Percentiles rank a stretch among this genome's conserved stretches.
These are phyloP conservation scores for Echium plantagineum DNA, from an alignment of 257 asterid species.

Conservation along the genomic window DNA sequence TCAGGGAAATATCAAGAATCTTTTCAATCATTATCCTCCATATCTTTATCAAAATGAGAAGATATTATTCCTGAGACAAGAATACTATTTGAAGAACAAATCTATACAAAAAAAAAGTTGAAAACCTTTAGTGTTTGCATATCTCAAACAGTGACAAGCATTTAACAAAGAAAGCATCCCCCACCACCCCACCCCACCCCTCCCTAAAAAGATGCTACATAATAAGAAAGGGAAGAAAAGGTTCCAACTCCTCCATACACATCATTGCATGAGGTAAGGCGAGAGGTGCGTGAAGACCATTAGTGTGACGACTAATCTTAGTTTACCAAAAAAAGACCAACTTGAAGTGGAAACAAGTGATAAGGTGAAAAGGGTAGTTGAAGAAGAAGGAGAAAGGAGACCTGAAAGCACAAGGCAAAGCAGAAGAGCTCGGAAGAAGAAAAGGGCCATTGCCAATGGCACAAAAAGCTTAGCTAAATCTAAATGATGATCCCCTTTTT, in stretches of 20 bases:
- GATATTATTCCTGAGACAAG: background rate
- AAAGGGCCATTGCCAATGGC: constrained; percentile 51
- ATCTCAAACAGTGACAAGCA: background rate
- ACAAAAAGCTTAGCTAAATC: constrained; percentile 28
- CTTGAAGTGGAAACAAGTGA: no score
- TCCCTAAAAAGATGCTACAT: no score
- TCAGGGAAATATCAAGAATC: background rate
- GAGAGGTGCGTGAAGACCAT: no score
- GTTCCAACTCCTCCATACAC: no score
- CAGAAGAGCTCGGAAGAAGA: constrained; percentile 34
- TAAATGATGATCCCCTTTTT: constrained; percentile 9
- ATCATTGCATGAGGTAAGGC: no score
- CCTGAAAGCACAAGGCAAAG: constrained; percentile 48
- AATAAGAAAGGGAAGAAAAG: no score
- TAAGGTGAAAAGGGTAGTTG: background rate
- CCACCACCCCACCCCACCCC: no score
- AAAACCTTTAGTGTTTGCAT: background rate
- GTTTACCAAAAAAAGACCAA: no score
- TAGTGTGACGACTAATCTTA: no score
- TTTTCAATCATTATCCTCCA: background rate
- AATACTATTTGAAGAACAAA: background rate
- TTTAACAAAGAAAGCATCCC: no score
- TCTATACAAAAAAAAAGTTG: background rate
- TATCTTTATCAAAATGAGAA: background rate
- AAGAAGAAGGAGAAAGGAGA: constrained; percentile 13